Evolutionary conservation across 306 rosid species (phyloP).

Genomic region (Arachis hypogaea): DNA sequence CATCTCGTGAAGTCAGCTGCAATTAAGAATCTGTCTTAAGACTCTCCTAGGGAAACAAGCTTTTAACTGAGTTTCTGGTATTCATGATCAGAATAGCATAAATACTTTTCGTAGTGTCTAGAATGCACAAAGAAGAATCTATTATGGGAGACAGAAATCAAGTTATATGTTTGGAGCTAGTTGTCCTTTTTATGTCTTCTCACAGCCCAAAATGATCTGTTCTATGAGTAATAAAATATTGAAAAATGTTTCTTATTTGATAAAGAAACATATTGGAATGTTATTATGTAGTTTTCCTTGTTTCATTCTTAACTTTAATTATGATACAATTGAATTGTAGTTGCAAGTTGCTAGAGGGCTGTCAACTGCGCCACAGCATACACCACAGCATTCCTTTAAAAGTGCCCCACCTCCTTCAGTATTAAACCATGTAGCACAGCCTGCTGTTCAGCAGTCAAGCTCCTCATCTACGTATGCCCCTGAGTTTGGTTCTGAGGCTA

Average conservation of each 20-base stretch:
- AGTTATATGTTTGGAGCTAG: constrained; percentile 1
- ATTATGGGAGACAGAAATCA: background rate
- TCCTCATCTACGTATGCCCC: constrained; percentile 48
- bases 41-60: constrained; percentile 5
- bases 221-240: constrained; percentile 11
- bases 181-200: background rate
- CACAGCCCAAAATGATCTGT: background rate
- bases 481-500: constrained; percentile 57
- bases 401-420: constrained; percentile 62
- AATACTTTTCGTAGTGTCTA: constrained; percentile 7
- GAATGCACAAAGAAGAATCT: constrained; percentile 22
- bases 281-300: background rate
- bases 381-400: constrained; percentile 46
- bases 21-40: background rate
- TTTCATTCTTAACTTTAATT: background rate
- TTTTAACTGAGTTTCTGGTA: background rate
- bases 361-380: constrained; percentile 47
- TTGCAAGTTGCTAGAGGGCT: constrained; percentile 72
- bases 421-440: constrained; percentile 67
- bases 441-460: constrained; percentile 64
- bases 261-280: background rate
- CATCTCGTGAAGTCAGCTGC: background rate
- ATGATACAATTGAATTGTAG: constrained; percentile 53
- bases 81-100: background rate
- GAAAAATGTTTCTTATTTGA: background rate